phyloP scores from a whole-genome alignment of 2,329 filamentous ascomycete genomes.

The Zymoseptoria pseudotritici region DNA sequence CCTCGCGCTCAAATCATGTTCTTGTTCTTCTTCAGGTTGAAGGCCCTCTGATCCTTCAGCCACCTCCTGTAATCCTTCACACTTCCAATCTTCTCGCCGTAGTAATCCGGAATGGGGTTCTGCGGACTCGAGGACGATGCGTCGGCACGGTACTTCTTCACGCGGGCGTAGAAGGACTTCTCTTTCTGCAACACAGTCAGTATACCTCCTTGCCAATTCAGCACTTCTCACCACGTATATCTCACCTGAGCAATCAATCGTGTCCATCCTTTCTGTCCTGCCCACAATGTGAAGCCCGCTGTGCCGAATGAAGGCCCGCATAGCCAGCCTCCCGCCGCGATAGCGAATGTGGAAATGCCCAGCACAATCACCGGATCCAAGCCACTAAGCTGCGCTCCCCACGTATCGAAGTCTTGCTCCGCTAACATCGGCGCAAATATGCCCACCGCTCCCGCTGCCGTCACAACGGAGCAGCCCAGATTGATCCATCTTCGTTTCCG shows the following conservation, averaged over 20 bases:
- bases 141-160: slow-evolving; percentile 89
- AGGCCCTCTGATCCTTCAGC: slow-evolving; percentile 95
- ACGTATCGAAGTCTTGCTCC: slow-evolving; percentile 62
- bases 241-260: slow-evolving; percentile 62
- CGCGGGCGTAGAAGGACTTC: slow-evolving; percentile 81
- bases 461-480: slow-evolving; percentile 64
- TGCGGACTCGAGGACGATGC: slow-evolving; percentile 79
- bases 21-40: slow-evolving; percentile 76
- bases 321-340: slow-evolving; percentile 79
- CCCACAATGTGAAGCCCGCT: slow-evolving; percentile 67
- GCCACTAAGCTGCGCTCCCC: slow-evolving; percentile 61
- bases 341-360: slow-evolving; percentile 69
- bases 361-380: slow-evolving; percentile 83
- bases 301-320: slow-evolving; percentile 76
- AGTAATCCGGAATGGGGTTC: slow-evolving; percentile 95
- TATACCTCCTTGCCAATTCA: background rate
- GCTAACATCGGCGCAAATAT: slow-evolving; percentile 60
- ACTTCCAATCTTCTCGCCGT: slow-evolving; percentile 95
- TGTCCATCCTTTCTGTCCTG: slow-evolving; percentile 54
- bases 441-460: slow-evolving; percentile 55
- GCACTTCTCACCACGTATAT: background rate
- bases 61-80: slow-evolving; percentile 86
- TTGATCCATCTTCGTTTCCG: slow-evolving; percentile 78
- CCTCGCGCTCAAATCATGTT: slow-evolving; percentile 47
- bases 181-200: slow-evolving; percentile 60